phyloP scores from a whole-genome alignment of 495 filamentous ascomycete genomes.

The Hypoxylon fragiforme region DNA sequence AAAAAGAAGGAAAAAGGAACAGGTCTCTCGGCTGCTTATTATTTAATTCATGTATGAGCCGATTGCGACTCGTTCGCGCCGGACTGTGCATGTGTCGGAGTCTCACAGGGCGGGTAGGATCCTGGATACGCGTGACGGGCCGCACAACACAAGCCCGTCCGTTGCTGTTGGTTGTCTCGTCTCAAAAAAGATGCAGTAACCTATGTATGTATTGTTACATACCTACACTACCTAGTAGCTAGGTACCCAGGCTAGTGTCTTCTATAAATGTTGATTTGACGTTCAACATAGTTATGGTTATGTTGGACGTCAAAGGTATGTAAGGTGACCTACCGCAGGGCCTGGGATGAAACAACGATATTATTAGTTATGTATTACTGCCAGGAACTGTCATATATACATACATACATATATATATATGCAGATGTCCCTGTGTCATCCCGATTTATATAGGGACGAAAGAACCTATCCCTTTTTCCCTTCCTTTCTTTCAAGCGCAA shows the following conservation, averaged over 20 bases:
- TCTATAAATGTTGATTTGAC: no score
- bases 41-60: not conserved
- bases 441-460: no score
- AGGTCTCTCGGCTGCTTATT: not conserved
- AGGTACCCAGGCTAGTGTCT: no score
- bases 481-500: no score
- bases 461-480: no score
- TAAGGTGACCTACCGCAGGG: not conserved
- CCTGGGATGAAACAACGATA: slow-evolving; percentile 8
- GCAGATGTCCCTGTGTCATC: no score
- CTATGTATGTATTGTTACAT: no score
- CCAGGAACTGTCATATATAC: not conserved
- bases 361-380: not conserved
- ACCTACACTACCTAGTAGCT: no score
- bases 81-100: slow-evolving; percentile 13
- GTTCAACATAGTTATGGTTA: no score
- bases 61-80: slow-evolving; percentile 14
- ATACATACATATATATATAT: not conserved
- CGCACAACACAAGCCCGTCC: slow-evolving; percentile 7
- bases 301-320: slow-evolving; percentile 1
- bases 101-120: slow-evolving; percentile 17
- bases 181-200: no score
- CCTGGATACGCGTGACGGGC: slow-evolving; percentile 12
- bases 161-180: slow-evolving; percentile 9
- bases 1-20: not conserved